These are phyloP conservation scores for Avicennia marina DNA, from an alignment of 257 asterid species.

Conservation along the genomic window DNA sequence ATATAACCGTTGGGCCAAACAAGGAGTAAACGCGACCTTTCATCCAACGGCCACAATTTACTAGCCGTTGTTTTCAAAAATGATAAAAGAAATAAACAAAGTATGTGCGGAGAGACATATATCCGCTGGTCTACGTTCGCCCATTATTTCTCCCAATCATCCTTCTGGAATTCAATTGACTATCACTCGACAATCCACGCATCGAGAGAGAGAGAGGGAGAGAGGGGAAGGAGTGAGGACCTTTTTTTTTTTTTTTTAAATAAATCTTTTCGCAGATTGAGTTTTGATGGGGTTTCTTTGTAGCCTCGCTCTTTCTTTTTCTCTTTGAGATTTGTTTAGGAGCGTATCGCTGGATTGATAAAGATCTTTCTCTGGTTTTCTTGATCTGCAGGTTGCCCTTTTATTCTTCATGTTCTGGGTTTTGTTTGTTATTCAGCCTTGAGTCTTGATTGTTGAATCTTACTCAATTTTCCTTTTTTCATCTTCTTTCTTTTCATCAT, in stretches of 20 bases:
- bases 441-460: conserved; percentile 11
- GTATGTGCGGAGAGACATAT: conserved; percentile 17
- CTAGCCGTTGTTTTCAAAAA: conserved; percentile 69
- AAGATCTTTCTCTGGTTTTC: background rate
- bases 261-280: background rate
- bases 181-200: background rate
- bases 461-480: too few relatives aligned
- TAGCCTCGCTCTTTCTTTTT: conserved; percentile 13
- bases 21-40: conserved; percentile 32
- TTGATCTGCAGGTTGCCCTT: conserved; percentile 4
- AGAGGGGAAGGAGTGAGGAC: background rate
- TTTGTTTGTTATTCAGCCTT: background rate
- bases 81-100: conserved; percentile 1
- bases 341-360: background rate
- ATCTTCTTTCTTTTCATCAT: too few relatives aligned
- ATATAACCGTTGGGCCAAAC: conserved; percentile 29
- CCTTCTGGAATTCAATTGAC: background rate
- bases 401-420: conserved; percentile 7
- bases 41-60: conserved; percentile 36
- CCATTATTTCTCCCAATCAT: background rate
- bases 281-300: conserved; percentile 15
- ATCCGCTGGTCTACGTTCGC: conserved; percentile 29
- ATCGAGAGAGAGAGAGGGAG: conserved; percentile 4
- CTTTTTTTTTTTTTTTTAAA: too few relatives aligned
- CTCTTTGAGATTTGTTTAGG: background rate